A percentile compares a stretch with the other conserved stretches of the same genome.
Conservation (phyloP, 2,329 filamentous ascomycete genomes). For the Ciborinia camelliae region DNA sequence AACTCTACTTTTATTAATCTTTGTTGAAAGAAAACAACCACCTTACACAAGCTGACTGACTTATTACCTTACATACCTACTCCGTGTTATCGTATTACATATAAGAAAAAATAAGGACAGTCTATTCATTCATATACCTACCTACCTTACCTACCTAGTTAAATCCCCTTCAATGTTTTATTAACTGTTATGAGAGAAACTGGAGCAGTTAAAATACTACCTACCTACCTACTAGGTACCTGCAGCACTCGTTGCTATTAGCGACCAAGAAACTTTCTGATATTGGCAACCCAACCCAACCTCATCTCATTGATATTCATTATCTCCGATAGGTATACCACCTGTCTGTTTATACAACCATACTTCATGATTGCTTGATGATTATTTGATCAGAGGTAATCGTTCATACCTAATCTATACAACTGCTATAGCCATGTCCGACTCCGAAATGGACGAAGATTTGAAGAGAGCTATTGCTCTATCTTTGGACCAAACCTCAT, state of each 20-base stretch:
- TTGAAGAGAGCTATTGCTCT: conserved; percentile 59
- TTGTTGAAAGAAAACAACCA: too few species aligned
- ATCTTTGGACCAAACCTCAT: conserved; percentile 42
- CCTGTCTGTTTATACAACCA: neutral
- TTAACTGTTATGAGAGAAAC: too few species aligned
- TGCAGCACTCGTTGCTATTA: neutral
- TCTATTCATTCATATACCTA: too few species aligned
- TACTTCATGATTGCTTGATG: neutral
- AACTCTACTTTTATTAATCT: too few species aligned
- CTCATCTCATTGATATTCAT: neutral
- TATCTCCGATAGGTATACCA: neutral
- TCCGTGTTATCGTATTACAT: too few species aligned
- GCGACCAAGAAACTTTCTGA: neutral
- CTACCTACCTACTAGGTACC: neutral
- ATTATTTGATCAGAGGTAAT: neutral
- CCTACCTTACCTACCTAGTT: too few species aligned
- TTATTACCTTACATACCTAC: too few species aligned
- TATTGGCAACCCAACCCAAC: too few species aligned
- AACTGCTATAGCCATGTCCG: conserved; percentile 29
- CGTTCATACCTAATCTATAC: neutral
- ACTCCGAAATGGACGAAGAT: conserved; percentile 47
- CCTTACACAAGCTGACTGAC: too few species aligned
- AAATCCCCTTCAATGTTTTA: too few species aligned
- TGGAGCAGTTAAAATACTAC: too few species aligned
- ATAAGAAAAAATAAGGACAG: too few species aligned